These are phyloP conservation scores for Truncatella angustata DNA, from an alignment of 2,329 filamentous ascomycete genomes.

Conservation along the genomic window DNA sequence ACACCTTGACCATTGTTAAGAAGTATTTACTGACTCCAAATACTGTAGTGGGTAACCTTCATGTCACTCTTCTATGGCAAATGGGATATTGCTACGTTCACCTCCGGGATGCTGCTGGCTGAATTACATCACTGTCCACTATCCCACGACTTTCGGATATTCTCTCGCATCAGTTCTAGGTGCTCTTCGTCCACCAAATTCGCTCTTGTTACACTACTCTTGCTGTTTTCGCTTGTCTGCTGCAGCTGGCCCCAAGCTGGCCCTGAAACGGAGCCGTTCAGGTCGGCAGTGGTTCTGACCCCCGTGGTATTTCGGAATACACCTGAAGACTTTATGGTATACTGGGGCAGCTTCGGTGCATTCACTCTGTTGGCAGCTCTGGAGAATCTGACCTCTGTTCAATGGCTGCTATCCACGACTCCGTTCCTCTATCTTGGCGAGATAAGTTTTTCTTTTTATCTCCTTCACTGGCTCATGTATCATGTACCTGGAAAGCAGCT, in stretches of 20 bases:
- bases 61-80: too few species aligned
- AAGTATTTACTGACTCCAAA: too few species aligned
- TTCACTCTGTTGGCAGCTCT: background rate
- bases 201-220: background rate
- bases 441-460: conserved; percentile 7
- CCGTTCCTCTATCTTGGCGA: conserved; percentile 1
- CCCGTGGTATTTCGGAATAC: background rate
- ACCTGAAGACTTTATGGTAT: background rate
- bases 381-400: background rate
- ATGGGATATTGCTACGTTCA: background rate
- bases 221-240: background rate
- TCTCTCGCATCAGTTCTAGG: background rate
- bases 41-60: too few species aligned
- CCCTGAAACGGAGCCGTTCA: background rate
- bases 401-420: background rate
- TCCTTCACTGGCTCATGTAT: conserved; percentile 10
- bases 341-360: background rate
- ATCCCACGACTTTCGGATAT: background rate
- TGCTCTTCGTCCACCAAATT: background rate
- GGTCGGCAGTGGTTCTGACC: background rate
- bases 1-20: too few species aligned
- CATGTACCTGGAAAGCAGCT: too few species aligned
- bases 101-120: background rate
- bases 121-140: background rate
- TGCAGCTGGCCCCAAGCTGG: conserved; percentile 1